Evolutionary conservation across 2,329 filamentous ascomycete species (phyloP).

Genomic region (Paracorniculantispora psalliotae): DNA sequence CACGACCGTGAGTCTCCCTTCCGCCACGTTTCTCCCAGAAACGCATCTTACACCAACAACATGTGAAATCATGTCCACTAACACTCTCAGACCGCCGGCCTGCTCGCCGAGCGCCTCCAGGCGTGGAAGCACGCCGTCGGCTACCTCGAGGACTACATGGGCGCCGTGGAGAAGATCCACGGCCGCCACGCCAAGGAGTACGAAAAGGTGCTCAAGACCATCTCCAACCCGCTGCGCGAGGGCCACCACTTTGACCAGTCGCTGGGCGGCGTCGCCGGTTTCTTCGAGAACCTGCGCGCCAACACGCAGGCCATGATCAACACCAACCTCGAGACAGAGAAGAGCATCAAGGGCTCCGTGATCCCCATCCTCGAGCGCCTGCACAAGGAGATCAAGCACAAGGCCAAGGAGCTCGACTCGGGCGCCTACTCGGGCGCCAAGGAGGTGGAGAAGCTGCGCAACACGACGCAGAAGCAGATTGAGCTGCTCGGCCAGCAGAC

Average conservation of each 20-base stretch:
- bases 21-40: background rate
- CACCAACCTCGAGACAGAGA: conserved; percentile 85
- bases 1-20: conserved; percentile 43
- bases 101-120: conserved; percentile 81
- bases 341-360: conserved; percentile 79
- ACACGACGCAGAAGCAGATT: conserved; percentile 88
- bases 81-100: conserved; percentile 59
- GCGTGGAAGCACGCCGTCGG: conserved; percentile 95
- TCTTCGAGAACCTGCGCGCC: conserved; percentile 89
- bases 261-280: conserved; percentile 78
- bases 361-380: conserved; percentile 85
- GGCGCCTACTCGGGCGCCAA: conserved; percentile 83
- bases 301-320: conserved; percentile 92
- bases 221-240: conserved; percentile 80
- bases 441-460: conserved; percentile 84
- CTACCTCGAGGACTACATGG: conserved; percentile 87
- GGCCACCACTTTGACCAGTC: conserved; percentile 90
- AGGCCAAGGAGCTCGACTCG: conserved; percentile 79
- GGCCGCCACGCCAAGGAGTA: conserved; percentile 87
- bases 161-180: conserved; percentile 79
- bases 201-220: conserved; percentile 89
- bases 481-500: conserved; percentile 86
- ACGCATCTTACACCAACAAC: background rate
- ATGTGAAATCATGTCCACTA: background rate
- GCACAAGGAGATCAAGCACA: conserved; percentile 95